These are phyloP conservation scores for Salix exigua DNA, from an alignment of 345 rosid species.

Conservation along the genomic window DNA sequence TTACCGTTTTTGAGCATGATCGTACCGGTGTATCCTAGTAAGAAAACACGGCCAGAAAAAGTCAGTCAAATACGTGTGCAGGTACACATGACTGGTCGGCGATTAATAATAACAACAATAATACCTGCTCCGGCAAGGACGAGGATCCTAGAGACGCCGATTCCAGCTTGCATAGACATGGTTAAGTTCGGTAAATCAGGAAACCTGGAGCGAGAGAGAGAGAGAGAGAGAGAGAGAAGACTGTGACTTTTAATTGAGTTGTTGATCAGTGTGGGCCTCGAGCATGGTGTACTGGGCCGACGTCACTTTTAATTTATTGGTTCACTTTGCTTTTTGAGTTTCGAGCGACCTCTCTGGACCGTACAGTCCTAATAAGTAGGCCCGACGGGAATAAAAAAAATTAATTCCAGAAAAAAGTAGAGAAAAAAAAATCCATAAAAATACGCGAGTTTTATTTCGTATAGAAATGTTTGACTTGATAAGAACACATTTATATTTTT, in stretches of 20 bases:
- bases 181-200: background rate
- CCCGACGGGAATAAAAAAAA: background rate
- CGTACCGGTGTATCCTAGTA: constrained; percentile 73
- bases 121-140: constrained; percentile 85
- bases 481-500: no score
- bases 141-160: constrained; percentile 65
- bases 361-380: background rate
- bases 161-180: constrained; percentile 83
- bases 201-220: background rate
- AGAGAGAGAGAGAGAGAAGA: no score
- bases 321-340: background rate
- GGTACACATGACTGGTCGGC: background rate
- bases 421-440: no score
- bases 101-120: background rate
- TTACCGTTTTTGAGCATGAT: constrained; percentile 73
- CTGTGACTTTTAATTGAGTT: background rate
- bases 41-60: background rate
- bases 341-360: background rate
- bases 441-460: no score
- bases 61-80: background rate
- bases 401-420: background rate
- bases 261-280: background rate
- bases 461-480: no score
- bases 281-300: background rate
- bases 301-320: background rate